A percentile compares a stretch with the other conserved stretches of the same genome.
Conservation (phyloP, 169 alveolate species). For the Eimeria brunetti region DNA sequence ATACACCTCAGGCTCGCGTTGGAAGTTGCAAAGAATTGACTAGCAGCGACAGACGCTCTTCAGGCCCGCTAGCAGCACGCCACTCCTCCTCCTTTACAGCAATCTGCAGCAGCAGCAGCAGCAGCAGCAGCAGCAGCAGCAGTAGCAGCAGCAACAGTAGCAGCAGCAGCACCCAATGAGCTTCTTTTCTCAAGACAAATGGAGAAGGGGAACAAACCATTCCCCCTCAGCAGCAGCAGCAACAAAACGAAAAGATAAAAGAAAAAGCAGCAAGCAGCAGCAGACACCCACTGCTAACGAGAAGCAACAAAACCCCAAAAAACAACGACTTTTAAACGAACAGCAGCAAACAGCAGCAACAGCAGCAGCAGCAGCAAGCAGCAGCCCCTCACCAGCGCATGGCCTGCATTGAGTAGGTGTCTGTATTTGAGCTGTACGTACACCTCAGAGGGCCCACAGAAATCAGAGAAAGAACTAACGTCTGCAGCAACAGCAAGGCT, state of each 20-base stretch:
- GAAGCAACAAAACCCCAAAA: too few relatives aligned
- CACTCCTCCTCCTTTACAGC: neutral
- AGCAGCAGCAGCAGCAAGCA: too few relatives aligned
- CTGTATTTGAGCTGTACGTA: constrained; percentile 20
- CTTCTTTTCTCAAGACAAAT: too few relatives aligned
- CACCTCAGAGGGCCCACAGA: constrained; percentile 3
- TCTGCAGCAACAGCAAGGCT: neutral
- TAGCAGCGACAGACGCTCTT: neutral
- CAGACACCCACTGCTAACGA: too few relatives aligned
- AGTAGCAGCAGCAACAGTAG: neutral
- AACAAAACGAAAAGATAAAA: too few relatives aligned
- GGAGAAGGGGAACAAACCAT: too few relatives aligned
- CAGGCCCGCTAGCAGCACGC: neutral
- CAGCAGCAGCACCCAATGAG: too few relatives aligned
- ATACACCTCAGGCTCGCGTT: neutral
- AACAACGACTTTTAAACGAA: too few relatives aligned
- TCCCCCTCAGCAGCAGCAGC: too few relatives aligned
- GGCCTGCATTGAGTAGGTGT: neutral
- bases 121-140: constrained; percentile 22
- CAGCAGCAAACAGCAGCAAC: too few relatives aligned
- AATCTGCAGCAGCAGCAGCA: constrained; percentile 30
- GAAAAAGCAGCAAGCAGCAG: too few relatives aligned
- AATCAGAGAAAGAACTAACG: neutral
- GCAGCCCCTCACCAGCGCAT: neutral
- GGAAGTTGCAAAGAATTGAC: neutral